Base-by-base conservation (phyloP, 1,284 basidiomycete species). In the Moesziomyces antarcticus region DNA sequence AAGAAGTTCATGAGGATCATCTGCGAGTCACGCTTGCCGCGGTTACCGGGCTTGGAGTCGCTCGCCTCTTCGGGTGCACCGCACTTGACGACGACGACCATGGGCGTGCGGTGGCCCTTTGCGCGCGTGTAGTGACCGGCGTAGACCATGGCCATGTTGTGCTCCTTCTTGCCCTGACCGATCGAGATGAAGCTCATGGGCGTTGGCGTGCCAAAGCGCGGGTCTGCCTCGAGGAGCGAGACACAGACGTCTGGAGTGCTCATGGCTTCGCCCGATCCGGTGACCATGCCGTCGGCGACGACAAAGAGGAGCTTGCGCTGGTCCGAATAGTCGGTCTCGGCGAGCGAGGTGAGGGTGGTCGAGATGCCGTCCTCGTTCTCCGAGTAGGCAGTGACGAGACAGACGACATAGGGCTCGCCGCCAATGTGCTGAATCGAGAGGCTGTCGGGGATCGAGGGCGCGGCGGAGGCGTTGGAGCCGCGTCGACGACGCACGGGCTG, bases 1-100 rank as follows among this genome's bases (percentile, higher is more conserved):
- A 99, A 97, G 85, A 99, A 99, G 87, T 97, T 97, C 96, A 99
- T 99, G 77, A 99, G 88, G 80, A 99, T 93, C 80, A 99, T 91
- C 84, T 99, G 97, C 85, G 93, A 95, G 86, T 99, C 97, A 54
- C 97, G 92, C 85, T 99, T 99, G 76, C 97, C 97, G 76, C 97
- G 89, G 86, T 99, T 99, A 18, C 97, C 97, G 2, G 96, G 94
- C 84, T 99, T 99, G 86, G 91, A 91, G 70, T 95, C 94, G 11
- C 86, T 86, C 16, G 87, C 87, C 52, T 86, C 86, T 4, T 86
- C 85, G 79, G 93, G 91, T 51, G 91, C 93, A 42, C 97, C 96
- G 82, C 96, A 99, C 86, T 99, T 99, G 85, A 98, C 96, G 55
- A 99, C 86, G 57, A 99, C 90, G 73, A 99, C 88, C n/a, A 93